These are phyloP conservation scores for Apiospora kogelbergensis DNA, from an alignment of 2,329 filamentous ascomycete species.

Conservation along the genomic window DNA sequence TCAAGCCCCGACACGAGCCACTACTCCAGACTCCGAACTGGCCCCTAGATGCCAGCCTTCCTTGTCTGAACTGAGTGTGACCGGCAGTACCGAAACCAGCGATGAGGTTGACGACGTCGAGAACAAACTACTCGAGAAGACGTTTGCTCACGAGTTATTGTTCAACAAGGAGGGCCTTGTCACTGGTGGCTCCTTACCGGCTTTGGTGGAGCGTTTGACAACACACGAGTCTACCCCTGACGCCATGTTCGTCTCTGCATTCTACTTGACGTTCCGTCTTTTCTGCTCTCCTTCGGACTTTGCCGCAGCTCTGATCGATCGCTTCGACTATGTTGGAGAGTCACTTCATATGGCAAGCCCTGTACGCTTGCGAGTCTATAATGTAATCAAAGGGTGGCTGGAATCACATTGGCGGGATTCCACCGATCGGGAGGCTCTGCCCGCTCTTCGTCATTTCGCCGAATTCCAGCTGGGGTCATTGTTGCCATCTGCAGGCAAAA, in stretches of 20 bases:
- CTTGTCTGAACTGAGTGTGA: conserved; percentile 66
- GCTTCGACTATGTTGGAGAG: conserved; percentile 89
- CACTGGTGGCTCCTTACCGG: conserved; percentile 86
- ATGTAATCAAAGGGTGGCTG: conserved; percentile 95
- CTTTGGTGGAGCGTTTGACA: conserved; percentile 91
- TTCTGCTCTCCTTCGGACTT: conserved; percentile 83
- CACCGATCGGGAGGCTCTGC: conserved; percentile 73
- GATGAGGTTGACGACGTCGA: conserved; percentile 82
- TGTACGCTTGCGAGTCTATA: conserved; percentile 89
- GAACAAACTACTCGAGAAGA: conserved; percentile 83
- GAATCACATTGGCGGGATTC: conserved; percentile 92
- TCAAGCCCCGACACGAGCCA: conserved; percentile 81
- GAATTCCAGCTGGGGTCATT: conserved; percentile 66
- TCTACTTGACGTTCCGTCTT: conserved; percentile 93
- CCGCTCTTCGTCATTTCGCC: conserved; percentile 78
- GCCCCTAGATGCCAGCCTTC: conserved; percentile 60
- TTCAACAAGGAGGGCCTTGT: conserved; percentile 94
- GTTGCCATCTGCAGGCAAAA: conserved; percentile 75
- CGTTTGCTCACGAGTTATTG: conserved; percentile 86
- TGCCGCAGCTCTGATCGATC: conserved; percentile 79
- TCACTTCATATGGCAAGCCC: conserved; percentile 73
- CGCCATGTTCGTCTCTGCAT: conserved; percentile 86
- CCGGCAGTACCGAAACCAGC: conserved; percentile 63
- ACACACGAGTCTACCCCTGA: conserved; percentile 92
- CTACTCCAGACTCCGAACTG: conserved; percentile 70